These are phyloP conservation scores for Afroboletus lepidellus DNA, from an alignment of 1,284 basidiomycete species.

Conservation along the genomic window DNA sequence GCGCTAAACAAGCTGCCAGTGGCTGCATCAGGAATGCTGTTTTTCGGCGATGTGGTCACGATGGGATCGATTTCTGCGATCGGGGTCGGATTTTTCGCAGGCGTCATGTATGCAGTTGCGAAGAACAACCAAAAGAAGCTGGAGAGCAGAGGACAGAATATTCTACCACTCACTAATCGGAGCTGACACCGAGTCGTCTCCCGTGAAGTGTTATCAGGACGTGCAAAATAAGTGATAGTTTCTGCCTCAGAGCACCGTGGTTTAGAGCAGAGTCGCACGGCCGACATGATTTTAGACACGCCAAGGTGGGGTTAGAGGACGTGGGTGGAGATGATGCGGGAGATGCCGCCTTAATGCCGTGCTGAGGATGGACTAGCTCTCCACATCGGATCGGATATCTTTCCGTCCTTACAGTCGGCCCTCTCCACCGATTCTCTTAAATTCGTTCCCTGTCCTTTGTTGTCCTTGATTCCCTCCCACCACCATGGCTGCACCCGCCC, in stretches of 20 bases:
- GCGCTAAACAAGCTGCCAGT: constrained; percentile 98
- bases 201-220: constrained; percentile 3
- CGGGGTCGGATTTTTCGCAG: constrained; percentile 87
- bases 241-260: background rate
- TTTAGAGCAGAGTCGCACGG: background rate
- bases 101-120: constrained; percentile 85
- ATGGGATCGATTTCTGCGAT: constrained; percentile 88
- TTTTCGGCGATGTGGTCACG: constrained; percentile 90
- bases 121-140: constrained; percentile 85
- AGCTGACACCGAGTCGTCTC: constrained; percentile 37
- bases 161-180: constrained; percentile 60
- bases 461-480: constrained; percentile 18
- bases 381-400: background rate
- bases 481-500: constrained; percentile 44
- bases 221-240: background rate
- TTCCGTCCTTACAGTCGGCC: background rate
- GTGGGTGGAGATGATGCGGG: background rate
- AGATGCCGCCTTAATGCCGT: constrained; percentile 26
- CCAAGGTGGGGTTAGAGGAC: constrained; percentile 15
- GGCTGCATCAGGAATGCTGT: constrained; percentile 93
- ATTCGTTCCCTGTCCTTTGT: constrained; percentile 2
- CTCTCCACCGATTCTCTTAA: constrained; percentile 13
- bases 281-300: constrained; percentile 5
- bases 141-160: constrained; percentile 48
- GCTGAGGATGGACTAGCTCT: background rate